Percentiles rank a stretch among this genome's conserved stretches.
Evolutionary conservation across 2,329 filamentous ascomycete genomes (phyloP).

Genomic region (Epichloe uncinata): DNA sequence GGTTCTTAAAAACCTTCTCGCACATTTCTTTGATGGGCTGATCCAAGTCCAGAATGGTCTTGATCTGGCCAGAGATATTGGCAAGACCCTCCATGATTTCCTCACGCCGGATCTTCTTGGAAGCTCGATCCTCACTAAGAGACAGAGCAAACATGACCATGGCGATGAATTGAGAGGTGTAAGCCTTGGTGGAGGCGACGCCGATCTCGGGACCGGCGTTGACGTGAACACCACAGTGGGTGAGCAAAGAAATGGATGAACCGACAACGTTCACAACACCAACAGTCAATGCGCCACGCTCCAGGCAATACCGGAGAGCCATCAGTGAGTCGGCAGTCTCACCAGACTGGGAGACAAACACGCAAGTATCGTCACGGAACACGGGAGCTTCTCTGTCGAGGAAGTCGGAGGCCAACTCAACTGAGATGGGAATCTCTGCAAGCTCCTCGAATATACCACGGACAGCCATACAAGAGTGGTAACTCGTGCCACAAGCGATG

Average conservation of each 20-base stretch:
- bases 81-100: slow-evolving; percentile 92
- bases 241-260: slow-evolving; percentile 95
- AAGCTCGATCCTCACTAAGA: slow-evolving; percentile 89
- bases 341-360: slow-evolving; percentile 97
- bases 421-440: slow-evolving; percentile 92
- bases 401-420: slow-evolving; percentile 96
- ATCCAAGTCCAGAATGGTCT: slow-evolving; percentile 80
- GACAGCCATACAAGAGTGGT: slow-evolving; percentile 99
- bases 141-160: slow-evolving; percentile 99
- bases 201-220: slow-evolving; percentile 98
- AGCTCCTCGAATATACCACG: slow-evolving; percentile 96
- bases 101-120: slow-evolving; percentile 79
- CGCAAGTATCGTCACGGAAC: slow-evolving; percentile 97
- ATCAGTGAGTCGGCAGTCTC: slow-evolving; percentile 96
- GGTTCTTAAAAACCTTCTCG: slow-evolving; percentile 84
- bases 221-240: slow-evolving; percentile 99
- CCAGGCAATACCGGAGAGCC: slow-evolving; percentile 94
- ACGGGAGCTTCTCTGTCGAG: slow-evolving; percentile 91
- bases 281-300: slow-evolving; percentile 92
- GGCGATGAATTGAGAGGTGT: slow-evolving; percentile 97
- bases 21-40: slow-evolving; percentile 91
- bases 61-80: slow-evolving; percentile 83
- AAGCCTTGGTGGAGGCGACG: slow-evolving; percentile 97
- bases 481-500: slow-evolving; percentile 96
- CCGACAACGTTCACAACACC: slow-evolving; percentile 98